Percentiles rank a stretch among this genome's conserved stretches.
Evolutionary conservation across 2,329 filamentous ascomycete species (phyloP).

Genomic region (Pyrenochaeta sp.): DNA sequence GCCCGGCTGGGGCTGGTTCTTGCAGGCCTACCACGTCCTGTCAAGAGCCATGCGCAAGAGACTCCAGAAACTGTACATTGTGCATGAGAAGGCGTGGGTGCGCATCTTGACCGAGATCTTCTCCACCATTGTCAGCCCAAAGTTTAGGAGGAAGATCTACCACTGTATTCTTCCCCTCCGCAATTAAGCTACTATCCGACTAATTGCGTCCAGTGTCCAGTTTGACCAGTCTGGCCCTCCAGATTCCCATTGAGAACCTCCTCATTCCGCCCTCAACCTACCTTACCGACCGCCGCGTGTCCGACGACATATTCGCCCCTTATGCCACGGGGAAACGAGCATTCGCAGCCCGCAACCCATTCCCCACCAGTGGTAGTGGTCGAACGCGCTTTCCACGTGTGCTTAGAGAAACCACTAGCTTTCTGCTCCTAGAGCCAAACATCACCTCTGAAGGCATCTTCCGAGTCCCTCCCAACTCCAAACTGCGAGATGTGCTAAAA

Average conservation of each 20-base stretch:
- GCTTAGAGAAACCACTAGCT: conserved; percentile 62
- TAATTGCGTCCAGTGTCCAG: conserved; percentile 54
- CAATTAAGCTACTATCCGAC: neutral
- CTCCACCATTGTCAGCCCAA: conserved; percentile 65
- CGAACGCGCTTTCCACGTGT: conserved; percentile 60
- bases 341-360: conserved; percentile 57
- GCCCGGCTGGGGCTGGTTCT: conserved; percentile 65
- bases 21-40: conserved; percentile 66
- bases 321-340: conserved; percentile 57
- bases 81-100: conserved; percentile 66
- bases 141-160: conserved; percentile 66
- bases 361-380: conserved; percentile 57
- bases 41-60: conserved; percentile 64
- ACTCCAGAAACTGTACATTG: conserved; percentile 64
- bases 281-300: conserved; percentile 61
- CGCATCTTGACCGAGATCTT: conserved; percentile 64
- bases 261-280: conserved; percentile 64
- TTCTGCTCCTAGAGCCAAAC: conserved; percentile 59
- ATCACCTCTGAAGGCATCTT: conserved; percentile 63
- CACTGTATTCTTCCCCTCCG: conserved; percentile 52
- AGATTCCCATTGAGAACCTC: conserved; percentile 62
- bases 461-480: conserved; percentile 61
- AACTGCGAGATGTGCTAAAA: conserved; percentile 59
- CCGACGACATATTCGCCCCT: conserved; percentile 57
- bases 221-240: conserved; percentile 58